Percentiles rank a stretch among this genome's conserved stretches.
phyloP scores from a whole-genome alignment of 148 eudicot species.

The Rhododendron williamsianum region DNA sequence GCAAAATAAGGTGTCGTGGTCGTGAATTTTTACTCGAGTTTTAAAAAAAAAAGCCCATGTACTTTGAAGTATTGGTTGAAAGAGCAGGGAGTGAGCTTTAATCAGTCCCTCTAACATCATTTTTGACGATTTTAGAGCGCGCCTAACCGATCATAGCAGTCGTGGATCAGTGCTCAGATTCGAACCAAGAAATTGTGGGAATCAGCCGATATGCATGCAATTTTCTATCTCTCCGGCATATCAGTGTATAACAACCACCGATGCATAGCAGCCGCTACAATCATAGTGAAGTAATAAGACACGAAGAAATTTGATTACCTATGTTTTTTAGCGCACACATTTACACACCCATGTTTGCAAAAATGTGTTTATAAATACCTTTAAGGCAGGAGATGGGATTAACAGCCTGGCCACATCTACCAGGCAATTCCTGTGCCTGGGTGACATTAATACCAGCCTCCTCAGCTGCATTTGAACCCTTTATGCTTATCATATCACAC shows the following conservation, averaged over 20 bases:
- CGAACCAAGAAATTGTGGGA: background rate
- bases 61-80: no score
- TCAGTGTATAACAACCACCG: background rate
- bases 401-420: background rate
- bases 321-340: background rate
- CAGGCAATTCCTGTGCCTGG: background rate
- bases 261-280: no score
- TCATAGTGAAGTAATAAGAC: no score
- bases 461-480: background rate
- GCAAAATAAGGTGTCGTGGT: background rate
- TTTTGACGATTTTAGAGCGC: background rate
- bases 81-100: background rate
- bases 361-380: background rate
- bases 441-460: background rate
- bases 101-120: background rate
- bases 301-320: background rate
- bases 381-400: background rate
- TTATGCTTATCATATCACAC: conserved; percentile 42
- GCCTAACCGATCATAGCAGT: background rate
- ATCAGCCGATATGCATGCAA: background rate
- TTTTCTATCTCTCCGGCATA: no score
- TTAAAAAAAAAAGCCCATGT: no score
- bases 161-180: background rate
- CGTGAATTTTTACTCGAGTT: no score
- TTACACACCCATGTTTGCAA: background rate